These are phyloP conservation scores for Pythium aquatile DNA, from an alignment of 352 stramenopile genomes.

Conservation along the genomic window DNA sequence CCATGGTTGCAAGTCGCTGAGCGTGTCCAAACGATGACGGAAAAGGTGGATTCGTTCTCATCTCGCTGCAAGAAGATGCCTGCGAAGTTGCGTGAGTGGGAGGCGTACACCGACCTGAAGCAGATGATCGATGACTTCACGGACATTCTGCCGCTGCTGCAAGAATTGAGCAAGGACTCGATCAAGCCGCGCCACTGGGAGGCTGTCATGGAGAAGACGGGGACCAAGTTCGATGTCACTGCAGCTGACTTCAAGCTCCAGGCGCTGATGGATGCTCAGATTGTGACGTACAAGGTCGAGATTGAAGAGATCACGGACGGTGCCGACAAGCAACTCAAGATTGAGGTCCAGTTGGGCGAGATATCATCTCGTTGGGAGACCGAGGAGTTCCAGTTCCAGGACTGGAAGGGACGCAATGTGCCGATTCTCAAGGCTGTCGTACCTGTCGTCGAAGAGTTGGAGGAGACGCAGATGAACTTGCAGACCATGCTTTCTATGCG, in stretches of 20 bases:
- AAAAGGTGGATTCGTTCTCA: constrained; percentile 96
- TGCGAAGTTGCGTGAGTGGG: constrained; percentile 94
- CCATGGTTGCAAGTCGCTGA: constrained; percentile 94
- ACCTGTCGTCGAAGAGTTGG: constrained; percentile 95
- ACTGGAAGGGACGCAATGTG: constrained; percentile 93
- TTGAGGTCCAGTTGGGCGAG: constrained; percentile 93
- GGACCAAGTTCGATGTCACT: constrained; percentile 92
- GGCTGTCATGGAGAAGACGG: constrained; percentile 94
- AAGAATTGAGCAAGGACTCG: constrained; percentile 96
- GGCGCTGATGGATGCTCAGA: constrained; percentile 92
- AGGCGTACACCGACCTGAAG: constrained; percentile 96
- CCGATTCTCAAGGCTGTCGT: constrained; percentile 96
- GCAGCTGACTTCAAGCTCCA: constrained; percentile 95
- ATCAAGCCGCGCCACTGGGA: constrained; percentile 97
- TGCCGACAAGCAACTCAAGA: constrained; percentile 98
- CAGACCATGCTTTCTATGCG: constrained; percentile 98
- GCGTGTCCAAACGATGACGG: constrained; percentile 94
- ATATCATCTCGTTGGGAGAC: constrained; percentile 93
- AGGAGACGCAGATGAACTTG: constrained; percentile 98
- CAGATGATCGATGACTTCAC: constrained; percentile 98
- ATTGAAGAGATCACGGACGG: constrained; percentile 98
- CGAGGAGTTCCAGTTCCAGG: constrained; percentile 95
- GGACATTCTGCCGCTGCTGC: constrained; percentile 94
- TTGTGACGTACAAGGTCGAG: constrained; percentile 91
- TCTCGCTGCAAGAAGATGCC: constrained; percentile 97